Conservation (phyloP, 2,329 filamentous ascomycete genomes). For the Lasiodiplodia citricola region DNA sequence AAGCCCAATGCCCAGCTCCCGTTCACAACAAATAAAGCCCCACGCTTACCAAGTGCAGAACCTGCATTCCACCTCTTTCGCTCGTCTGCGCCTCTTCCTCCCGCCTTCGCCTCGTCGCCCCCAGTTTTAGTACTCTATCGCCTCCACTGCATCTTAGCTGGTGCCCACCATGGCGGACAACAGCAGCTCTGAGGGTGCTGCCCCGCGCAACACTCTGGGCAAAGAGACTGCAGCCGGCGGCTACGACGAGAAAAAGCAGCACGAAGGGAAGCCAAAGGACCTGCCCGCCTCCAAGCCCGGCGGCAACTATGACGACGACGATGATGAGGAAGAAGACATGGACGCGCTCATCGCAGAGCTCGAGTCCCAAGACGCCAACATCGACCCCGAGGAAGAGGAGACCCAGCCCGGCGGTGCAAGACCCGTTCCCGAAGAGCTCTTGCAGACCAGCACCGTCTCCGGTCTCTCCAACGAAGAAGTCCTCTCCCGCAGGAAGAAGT, state of each 20-base stretch:
- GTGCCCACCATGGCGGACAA: constrained; percentile 23
- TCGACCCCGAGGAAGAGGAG: constrained; percentile 63
- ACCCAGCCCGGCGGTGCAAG: constrained; percentile 60
- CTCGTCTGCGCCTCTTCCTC: background rate
- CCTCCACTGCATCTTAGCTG: constrained; percentile 22
- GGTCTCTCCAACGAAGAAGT: constrained; percentile 67
- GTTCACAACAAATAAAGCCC: constrained; percentile 5
- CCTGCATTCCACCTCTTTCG: constrained; percentile 12
- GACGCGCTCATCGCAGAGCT: constrained; percentile 87
- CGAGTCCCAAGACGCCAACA: constrained; percentile 77
- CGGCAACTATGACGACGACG: constrained; percentile 59
- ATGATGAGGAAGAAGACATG: constrained; percentile 82
- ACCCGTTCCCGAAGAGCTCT: constrained; percentile 72
- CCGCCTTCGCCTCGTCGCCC: background rate
- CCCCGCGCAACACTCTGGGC: constrained; percentile 35
- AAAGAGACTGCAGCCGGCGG: constrained; percentile 34
- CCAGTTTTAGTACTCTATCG: constrained; percentile 7
- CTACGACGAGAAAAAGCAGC: constrained; percentile 37
- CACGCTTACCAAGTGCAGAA: constrained; percentile 8
- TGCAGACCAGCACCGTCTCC: constrained; percentile 72
- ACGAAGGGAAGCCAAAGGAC: constrained; percentile 29
- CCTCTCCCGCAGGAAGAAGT: constrained; percentile 69
- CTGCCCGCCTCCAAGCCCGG: constrained; percentile 31
- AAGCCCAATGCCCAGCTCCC: constrained; percentile 6
- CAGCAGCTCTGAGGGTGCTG: constrained; percentile 10